A percentile compares a stretch with the other conserved stretches of the same genome.
Evolutionary conservation across 192 early-diverging fungal genomes (phyloP).

Genomic region (Entomortierella lignicola): DNA sequence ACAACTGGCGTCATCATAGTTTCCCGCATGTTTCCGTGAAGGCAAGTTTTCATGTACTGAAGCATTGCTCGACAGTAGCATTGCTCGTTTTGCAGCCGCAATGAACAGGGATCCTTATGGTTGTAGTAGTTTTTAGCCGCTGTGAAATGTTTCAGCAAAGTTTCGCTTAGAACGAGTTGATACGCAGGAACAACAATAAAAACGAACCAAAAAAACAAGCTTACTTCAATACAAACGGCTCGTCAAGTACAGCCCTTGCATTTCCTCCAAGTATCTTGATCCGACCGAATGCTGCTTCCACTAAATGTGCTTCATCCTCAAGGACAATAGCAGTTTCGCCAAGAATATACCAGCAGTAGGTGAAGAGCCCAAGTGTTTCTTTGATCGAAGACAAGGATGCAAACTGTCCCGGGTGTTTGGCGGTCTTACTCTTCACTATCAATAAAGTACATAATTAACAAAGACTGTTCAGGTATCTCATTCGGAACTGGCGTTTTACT

Average conservation of each 20-base stretch:
- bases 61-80: constrained; percentile 11
- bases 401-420: constrained; percentile 1
- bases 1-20: constrained; percentile 22
- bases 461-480: too few species aligned
- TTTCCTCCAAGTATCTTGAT: constrained; percentile 24
- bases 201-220: too few species aligned
- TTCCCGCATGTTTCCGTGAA: constrained; percentile 37
- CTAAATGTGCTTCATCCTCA: constrained; percentile 12
- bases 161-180: too few species aligned
- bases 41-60: too few species aligned
- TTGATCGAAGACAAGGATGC: constrained; percentile 9
- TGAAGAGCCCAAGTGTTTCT: constrained; percentile 19
- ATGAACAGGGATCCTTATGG: constrained; percentile 20
- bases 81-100: constrained; percentile 14
- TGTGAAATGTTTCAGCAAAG: too few species aligned
- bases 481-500: too few species aligned
- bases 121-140: constrained; percentile 11
- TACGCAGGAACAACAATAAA: too few species aligned
- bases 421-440: neutral
- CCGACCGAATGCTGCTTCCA: constrained; percentile 31
- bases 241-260: constrained; percentile 30
- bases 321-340: constrained; percentile 15
- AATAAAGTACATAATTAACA: too few species aligned
- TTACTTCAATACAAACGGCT: constrained; percentile 18
- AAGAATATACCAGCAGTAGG: constrained; percentile 19